A percentile compares a stretch with the other conserved stretches of the same genome.
Evolutionary conservation across 257 asterid genomes (phyloP).

Genomic region (Salvia rosmarinus): DNA sequence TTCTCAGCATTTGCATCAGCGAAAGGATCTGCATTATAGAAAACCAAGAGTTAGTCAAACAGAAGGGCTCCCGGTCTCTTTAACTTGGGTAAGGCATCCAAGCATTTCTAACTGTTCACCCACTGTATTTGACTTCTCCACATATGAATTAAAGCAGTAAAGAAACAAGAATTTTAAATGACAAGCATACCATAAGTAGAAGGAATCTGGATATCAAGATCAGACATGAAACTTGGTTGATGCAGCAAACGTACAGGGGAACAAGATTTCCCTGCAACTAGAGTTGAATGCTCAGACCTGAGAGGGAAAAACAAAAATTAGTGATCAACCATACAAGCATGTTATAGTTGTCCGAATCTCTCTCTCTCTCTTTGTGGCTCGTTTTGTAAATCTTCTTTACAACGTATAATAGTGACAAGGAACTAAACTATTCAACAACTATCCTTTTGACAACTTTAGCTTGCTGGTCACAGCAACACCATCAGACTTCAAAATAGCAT

Average conservation of each 20-base stretch:
- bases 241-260: slow-evolving; percentile 20
- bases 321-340: neutral
- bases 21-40: slow-evolving; percentile 48
- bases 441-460: neutral
- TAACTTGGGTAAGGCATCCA: too few species aligned
- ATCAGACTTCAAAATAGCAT: neutral
- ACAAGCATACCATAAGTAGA: slow-evolving; percentile 51
- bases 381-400: too few species aligned
- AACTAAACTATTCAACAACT: neutral
- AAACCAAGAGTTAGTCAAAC: neutral
- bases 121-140: too few species aligned
- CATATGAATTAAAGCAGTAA: neutral
- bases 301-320: slow-evolving; percentile 10
- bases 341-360: neutral
- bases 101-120: too few species aligned
- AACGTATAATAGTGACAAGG: too few species aligned
- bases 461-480: neutral
- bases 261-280: slow-evolving; percentile 26
- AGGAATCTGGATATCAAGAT: slow-evolving; percentile 58
- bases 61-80: neutral
- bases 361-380: neutral
- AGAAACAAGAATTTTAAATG: neutral
- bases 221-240: slow-evolving; percentile 64
- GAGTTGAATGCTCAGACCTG: slow-evolving; percentile 32
- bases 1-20: slow-evolving; percentile 80